Base-by-base conservation (phyloP, 176 grass and related monocot genomes). In the Guadua angustifolia region DNA sequence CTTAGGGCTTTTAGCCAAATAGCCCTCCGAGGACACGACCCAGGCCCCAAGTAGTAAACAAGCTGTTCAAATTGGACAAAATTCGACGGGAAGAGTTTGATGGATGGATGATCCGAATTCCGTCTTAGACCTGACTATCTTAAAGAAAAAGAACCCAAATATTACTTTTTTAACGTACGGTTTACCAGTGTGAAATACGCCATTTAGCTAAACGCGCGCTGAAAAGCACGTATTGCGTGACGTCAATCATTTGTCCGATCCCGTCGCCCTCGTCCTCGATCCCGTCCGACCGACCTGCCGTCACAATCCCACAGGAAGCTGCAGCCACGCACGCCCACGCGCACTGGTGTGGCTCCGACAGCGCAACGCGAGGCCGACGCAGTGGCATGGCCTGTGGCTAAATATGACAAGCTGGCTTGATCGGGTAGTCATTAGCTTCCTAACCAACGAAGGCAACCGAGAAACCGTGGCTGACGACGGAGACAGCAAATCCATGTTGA, bases 341-440 rank as follows among this genome's bases (percentile, higher is more conserved):
- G 29, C 29, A 29, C 29, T 1, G 29, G 29, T 29, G 29, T 29
- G 29, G 29, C 29, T 29, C 1, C 29, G 29, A 1, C 29, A 29
- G 29, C 29, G 1, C n/a, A n/a, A n/a, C n/a, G 61, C 24, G 7
- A 55, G 9, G 68, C 44, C 80, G 84, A 86, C 84, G 65, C 49
- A 21, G 25, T 25, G 25, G 6, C 3, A 4, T 10, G 24, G 45
- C 71, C 71, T 32, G 5, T 22, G 9, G 78, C 47, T 29, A 29
- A 29, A 29, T 29, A 29, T 29, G 1, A 29, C n/a, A n/a, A n/a
- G n/a, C n/a, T n/a, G n/a, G n/a, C n/a, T n/a, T n/a, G n/a, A n/a
- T n/a, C n/a, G 29, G 29, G 29, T 29, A 29, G 29, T 29, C 1
- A 29, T 29, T 29, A 29, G 29, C 29, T 0, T 65, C 71, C 70